Conservation (phyloP, 257 asterid species). For the Leonotis leonurus region DNA sequence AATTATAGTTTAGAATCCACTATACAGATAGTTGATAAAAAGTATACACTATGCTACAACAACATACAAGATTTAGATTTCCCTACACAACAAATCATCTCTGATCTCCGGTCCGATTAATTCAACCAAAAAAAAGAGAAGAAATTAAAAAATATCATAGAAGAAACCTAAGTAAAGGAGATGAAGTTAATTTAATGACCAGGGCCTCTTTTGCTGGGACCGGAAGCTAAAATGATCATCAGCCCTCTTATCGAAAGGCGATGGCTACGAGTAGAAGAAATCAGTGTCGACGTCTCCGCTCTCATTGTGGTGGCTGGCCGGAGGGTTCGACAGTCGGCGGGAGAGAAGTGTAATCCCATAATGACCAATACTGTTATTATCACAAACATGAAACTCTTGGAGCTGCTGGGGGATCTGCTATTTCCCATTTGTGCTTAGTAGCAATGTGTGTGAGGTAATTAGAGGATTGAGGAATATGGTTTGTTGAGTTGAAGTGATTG, state of each 20-base stretch:
- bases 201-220: constrained; percentile 75
- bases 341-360: constrained; percentile 15
- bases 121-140: no score
- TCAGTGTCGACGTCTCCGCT: constrained; percentile 2
- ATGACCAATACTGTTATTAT: constrained; percentile 14
- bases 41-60: no score
- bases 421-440: constrained; percentile 9
- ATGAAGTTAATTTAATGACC: constrained; percentile 64
- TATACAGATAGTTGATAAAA: no score
- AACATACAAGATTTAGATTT: no score
- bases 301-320: not conserved
- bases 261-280: not conserved
- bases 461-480: not conserved
- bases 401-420: no score
- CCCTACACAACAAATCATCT: no score
- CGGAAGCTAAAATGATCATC: constrained; percentile 44
- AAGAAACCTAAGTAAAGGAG: no score
- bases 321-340: constrained; percentile 38
- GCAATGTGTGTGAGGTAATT: no score
- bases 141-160: no score
- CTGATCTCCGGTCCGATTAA: no score
- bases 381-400: constrained; percentile 8
- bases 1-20: no score
- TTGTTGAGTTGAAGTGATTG: no score
- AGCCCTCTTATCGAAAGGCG: constrained; percentile 25